Percentiles rank a stretch among this genome's conserved stretches.
Conservation (phyloP, 2,329 filamentous ascomycete genomes). For the Sclerotinia subarctica region DNA sequence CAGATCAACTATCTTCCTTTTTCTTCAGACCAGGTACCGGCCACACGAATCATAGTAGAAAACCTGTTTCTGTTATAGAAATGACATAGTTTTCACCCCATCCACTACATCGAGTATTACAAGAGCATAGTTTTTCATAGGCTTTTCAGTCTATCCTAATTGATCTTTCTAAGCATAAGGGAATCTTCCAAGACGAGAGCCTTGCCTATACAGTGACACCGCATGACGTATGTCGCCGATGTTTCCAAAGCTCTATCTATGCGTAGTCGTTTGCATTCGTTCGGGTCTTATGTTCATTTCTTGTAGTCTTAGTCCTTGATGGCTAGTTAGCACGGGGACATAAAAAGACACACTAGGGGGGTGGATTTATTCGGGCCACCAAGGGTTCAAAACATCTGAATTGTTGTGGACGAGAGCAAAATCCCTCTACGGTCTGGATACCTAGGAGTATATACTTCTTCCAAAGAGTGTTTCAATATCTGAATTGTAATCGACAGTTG, state of each 20-base stretch:
- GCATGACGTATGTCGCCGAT: not conserved
- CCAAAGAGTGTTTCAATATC: not conserved
- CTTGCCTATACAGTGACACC: not conserved
- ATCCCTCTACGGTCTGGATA: too few relatives aligned
- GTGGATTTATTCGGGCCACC: too few relatives aligned
- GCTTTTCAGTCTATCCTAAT: not conserved
- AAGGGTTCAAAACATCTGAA: too few relatives aligned
- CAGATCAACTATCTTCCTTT: not conserved
- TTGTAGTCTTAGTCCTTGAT: too few relatives aligned
- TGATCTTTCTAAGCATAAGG: not conserved
- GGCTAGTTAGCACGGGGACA: not conserved
- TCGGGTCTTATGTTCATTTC: too few relatives aligned
- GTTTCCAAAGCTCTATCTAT: not conserved
- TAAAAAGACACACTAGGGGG: not conserved
- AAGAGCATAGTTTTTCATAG: not conserved
- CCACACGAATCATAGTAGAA: not conserved
- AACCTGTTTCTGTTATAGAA: conserved; percentile 1
- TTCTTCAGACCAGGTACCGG: not conserved
- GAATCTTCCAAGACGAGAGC: not conserved
- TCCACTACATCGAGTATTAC: not conserved
- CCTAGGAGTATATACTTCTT: not conserved
- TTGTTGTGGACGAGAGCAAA: too few relatives aligned
- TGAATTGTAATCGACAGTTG: too few relatives aligned
- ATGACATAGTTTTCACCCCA: not conserved
- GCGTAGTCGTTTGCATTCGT: too few relatives aligned